Base-by-base conservation (phyloP, 192 early-diverging fungal species). In the Dimargaris cristalligena region DNA sequence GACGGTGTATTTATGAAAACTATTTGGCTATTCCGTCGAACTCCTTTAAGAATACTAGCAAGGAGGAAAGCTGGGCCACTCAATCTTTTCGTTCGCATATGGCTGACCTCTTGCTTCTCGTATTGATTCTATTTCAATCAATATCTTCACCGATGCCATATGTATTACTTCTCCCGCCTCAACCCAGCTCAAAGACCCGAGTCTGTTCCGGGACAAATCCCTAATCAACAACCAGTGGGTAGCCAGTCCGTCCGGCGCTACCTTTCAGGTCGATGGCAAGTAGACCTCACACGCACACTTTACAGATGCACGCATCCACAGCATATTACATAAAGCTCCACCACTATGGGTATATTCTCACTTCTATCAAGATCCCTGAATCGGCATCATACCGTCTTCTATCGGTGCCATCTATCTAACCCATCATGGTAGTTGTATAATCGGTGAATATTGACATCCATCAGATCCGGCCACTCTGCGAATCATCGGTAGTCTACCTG, bases 201-300 rank as follows among this genome's bases (percentile, higher is more conserved):
- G 67, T 0, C 71, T 88, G 45, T 60, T 88, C 38, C 68, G 71
- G 23, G 31, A 67, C 10, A 59, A 63, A 30, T 81, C 78, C 0
- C 82, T 80, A 61, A 65, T 88, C 31, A 71, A 79, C 50, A 76
- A 80, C 59, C 63, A 79, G 38, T 86, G 79, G 77, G 64, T 79
- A 9, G 47, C 49, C 2, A 63, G 80, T 1, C 52, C 57, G 22
- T 67, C 70, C 6, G 60, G 63, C 32, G 60, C 74, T 52, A 76
- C 71, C 0, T 80, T 82, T 54, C 58, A 69, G 16, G 79, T 88
- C 28, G 57, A 61, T 34, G 77, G 80, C 80, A 75, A 48, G 51
- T 52, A 8, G n/a, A n/a, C n/a, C n/a, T n/a, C n/a, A n/a, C n/a
- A n/a, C n/a, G n/a, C n/a, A n/a, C n/a, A n/a, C n/a, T n/a, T 68